Base-by-base conservation (phyloP, 2,329 filamentous ascomycete species). In the Epichloe sylvatica region DNA sequence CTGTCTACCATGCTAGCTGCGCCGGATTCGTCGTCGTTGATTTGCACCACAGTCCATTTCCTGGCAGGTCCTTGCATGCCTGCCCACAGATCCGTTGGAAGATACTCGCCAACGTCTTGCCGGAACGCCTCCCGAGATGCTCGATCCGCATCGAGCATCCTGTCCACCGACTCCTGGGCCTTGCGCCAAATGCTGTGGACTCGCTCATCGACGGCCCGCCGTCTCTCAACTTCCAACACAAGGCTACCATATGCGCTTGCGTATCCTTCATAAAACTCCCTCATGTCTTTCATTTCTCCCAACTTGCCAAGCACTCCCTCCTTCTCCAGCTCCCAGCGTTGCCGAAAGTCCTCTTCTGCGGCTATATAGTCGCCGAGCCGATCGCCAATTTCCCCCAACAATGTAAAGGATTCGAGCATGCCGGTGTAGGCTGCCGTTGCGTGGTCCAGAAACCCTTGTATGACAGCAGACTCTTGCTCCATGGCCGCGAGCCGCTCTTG, bases 51-150 rank as follows among this genome's bases (percentile, higher is more conserved):
- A 37, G 72, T 70, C 70, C 73, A 78, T 49, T 66, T 71, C 52
- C 66, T 71, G 56, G 77, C 77, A 25, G 72, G 75, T n/a, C 70
- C 74, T 54, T 76, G 77, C 64, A 92, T 77, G 1, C 83, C 85
- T 0, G 81, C 82, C 88, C 89, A 96, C 21, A 96, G 78, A 63
- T 96, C 89, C 0, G 83, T 82, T 0, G 92, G 92, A 11, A 98
- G 67, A 62, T 81, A 94, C 55, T 94, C 87, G 7, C 89, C 90
- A 12, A 92, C 83, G 41, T 94, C 84, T 30, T 82, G 74, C 35
- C 85, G 77, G 64, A 98, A 97, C 0, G 76, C 71, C 54, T 94
- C 84, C 37, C 92, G 75, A 54, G 88, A 81, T 39, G 72, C 73
- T 50, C 78, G 71, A 63, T 98, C 92, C 12, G 79, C 73, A 12